These are phyloP conservation scores for Candida nemodendra DNA, from an alignment of 805 yeast species.

Conservation along the genomic window DNA sequence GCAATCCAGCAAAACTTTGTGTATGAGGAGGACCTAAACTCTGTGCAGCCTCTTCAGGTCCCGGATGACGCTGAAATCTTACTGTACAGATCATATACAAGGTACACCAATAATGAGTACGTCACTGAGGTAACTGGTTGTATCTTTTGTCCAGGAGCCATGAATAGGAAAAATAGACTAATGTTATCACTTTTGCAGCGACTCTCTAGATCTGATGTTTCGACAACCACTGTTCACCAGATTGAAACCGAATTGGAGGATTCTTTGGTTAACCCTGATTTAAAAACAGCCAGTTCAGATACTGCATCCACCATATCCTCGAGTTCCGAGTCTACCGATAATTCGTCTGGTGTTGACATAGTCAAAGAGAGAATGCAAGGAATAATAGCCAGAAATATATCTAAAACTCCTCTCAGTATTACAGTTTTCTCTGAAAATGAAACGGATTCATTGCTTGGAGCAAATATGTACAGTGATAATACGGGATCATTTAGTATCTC, in stretches of 20 bases:
- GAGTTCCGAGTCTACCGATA: slow-evolving; percentile 10
- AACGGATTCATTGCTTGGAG: slow-evolving; percentile 28
- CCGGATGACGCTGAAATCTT: slow-evolving; percentile 62
- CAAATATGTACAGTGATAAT: slow-evolving; percentile 52
- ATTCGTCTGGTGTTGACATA: slow-evolving; percentile 25
- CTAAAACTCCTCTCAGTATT: slow-evolving; percentile 53
- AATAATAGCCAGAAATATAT: slow-evolving; percentile 66
- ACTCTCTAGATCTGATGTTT: slow-evolving; percentile 43
- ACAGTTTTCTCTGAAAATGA: slow-evolving; percentile 52
- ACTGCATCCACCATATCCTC: slow-evolving; percentile 20
- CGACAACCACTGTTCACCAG: slow-evolving; percentile 32
- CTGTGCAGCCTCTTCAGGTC: slow-evolving; percentile 20
- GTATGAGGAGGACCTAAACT: slow-evolving; percentile 14
- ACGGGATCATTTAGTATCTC: slow-evolving; percentile 64
- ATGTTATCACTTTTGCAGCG: slow-evolving; percentile 69
- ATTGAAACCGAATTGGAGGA: slow-evolving; percentile 39
- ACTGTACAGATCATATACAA: slow-evolving; percentile 57
- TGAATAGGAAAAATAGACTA: slow-evolving; percentile 68
- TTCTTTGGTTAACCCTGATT: slow-evolving; percentile 30
- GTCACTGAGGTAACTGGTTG: slow-evolving; percentile 71
- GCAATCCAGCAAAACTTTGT: slow-evolving; percentile 33
- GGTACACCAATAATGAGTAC: slow-evolving; percentile 37
- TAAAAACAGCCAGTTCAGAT: slow-evolving; percentile 19
- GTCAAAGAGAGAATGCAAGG: slow-evolving; percentile 66
- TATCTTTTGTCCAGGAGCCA: slow-evolving; percentile 64